phyloP scores from a whole-genome alignment of 2,329 filamentous ascomycete species.

The Fusarium anthophilum region DNA sequence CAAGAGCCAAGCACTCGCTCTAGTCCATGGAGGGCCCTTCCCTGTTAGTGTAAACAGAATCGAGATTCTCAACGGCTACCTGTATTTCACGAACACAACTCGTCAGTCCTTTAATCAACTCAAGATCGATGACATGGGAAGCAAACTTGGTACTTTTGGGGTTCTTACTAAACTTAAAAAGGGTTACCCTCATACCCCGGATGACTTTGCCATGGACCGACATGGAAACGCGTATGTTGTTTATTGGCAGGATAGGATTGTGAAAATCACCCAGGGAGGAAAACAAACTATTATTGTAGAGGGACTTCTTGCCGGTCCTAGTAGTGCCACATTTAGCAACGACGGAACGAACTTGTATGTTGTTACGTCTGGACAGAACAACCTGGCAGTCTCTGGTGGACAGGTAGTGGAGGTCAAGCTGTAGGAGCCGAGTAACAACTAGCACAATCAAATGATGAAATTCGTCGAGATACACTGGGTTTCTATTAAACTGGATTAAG shows the following conservation, averaged over 20 bases:
- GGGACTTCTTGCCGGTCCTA: background rate
- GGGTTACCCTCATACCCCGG: background rate
- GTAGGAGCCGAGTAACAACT: background rate
- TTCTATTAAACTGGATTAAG: background rate
- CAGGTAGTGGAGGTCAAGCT: background rate
- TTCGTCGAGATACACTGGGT: background rate
- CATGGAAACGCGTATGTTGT: background rate
- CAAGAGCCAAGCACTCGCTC: background rate
- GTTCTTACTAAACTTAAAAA: background rate
- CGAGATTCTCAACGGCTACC: background rate
- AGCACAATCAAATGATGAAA: background rate
- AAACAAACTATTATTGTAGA: background rate
- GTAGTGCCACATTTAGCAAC: background rate
- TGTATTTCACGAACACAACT: slow-evolving; percentile 5
- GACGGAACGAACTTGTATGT: background rate
- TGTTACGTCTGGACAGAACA: background rate
- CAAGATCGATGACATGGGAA: background rate
- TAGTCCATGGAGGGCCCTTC: background rate
- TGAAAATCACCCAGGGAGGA: background rate
- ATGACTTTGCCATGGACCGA: background rate
- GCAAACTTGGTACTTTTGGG: background rate
- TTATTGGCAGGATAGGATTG: background rate
- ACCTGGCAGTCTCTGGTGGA: background rate
- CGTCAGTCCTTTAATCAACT: background rate
- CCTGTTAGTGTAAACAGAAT: background rate